A percentile compares a stretch with the other conserved stretches of the same genome.
Conservation (phyloP, 352 stramenopile species). For the Globisporangium spiculum region DNA sequence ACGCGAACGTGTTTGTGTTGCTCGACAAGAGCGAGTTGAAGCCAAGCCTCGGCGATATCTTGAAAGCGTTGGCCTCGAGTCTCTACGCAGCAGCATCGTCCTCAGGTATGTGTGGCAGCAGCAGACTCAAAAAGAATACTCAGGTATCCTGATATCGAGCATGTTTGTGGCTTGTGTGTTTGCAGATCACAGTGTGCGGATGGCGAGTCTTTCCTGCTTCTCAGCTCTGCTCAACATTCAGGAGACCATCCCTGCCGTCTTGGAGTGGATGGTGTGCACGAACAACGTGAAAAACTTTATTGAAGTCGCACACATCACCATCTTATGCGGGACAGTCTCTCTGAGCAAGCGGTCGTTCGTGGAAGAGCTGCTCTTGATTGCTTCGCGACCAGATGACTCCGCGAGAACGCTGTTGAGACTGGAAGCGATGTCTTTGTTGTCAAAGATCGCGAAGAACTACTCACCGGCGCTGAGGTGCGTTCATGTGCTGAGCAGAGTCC, state of each 20-base stretch:
- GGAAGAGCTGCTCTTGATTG: constrained; percentile 68
- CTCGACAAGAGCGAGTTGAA: constrained; percentile 52
- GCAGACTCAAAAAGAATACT: neutral
- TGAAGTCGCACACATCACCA: constrained; percentile 56
- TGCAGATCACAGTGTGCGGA: constrained; percentile 73
- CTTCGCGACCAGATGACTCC: constrained; percentile 56
- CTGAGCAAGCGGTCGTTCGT: constrained; percentile 69
- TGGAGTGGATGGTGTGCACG: constrained; percentile 72
- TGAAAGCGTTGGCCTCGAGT: constrained; percentile 67
- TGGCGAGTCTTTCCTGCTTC: constrained; percentile 77
- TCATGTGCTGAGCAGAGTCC: neutral
- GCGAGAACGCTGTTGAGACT: constrained; percentile 55
- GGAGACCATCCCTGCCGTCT: constrained; percentile 51
- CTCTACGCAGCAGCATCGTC: constrained; percentile 59
- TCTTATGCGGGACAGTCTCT: constrained; percentile 55
- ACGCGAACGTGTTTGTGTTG: constrained; percentile 50
- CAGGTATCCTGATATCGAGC: neutral
- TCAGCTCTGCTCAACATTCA: constrained; percentile 74
- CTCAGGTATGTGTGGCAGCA: constrained; percentile 32
- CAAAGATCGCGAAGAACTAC: constrained; percentile 86
- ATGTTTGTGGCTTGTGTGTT: neutral
- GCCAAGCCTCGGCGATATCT: constrained; percentile 54
- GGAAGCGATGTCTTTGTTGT: constrained; percentile 81
- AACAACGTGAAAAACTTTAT: constrained; percentile 44
- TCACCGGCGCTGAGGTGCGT: constrained; percentile 51